Percentiles rank a stretch among this genome's conserved stretches.
Conservation (phyloP, 257 asterid species). For the Solanum sparsipilum region DNA sequence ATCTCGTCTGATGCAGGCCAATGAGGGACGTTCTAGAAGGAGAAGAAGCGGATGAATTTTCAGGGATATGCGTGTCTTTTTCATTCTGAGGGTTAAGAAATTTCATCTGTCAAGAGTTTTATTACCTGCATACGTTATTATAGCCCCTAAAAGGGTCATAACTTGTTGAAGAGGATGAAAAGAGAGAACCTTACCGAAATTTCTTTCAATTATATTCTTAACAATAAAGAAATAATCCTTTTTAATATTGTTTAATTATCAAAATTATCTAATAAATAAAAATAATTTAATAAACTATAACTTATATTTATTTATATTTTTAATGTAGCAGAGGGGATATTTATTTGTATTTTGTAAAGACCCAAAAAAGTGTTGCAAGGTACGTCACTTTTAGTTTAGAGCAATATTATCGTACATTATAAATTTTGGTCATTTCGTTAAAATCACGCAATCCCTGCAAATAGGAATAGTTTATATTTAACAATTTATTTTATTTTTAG, state of each 20-base stretch:
- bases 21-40: too few relatives aligned
- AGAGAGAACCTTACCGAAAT: background rate
- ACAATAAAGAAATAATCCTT: background rate
- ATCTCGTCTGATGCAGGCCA: too few relatives aligned
- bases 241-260: background rate
- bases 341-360: background rate
- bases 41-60: too few relatives aligned
- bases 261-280: background rate
- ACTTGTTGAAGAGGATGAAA: background rate
- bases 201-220: background rate
- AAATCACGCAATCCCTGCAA: background rate
- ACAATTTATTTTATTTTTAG: background rate
- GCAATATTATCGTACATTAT: background rate
- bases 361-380: background rate
- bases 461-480: background rate
- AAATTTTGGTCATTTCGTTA: background rate
- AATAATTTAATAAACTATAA: too few relatives aligned
- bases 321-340: background rate
- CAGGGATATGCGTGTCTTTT: too few relatives aligned
- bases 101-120: too few relatives aligned
- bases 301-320: too few relatives aligned
- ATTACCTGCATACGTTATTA: background rate
- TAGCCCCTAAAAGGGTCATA: background rate
- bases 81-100: background rate
- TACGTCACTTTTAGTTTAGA: background rate